These are phyloP conservation scores for Calonectria naviculata DNA, from an alignment of 2,329 filamentous ascomycete genomes.

Conservation along the genomic window DNA sequence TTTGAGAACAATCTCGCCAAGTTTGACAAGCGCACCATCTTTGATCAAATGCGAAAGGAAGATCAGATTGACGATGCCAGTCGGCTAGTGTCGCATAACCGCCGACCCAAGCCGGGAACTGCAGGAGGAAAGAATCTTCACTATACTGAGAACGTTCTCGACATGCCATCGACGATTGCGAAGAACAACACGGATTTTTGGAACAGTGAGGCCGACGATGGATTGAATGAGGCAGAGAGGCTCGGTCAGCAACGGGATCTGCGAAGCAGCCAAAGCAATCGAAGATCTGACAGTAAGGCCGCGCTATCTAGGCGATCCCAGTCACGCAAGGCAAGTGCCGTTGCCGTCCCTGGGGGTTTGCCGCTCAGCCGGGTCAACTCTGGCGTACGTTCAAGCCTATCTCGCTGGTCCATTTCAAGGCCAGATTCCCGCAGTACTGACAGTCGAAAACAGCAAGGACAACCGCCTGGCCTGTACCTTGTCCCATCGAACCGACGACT, in stretches of 20 bases:
- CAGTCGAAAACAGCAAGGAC: constrained; percentile 47
- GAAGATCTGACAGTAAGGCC: constrained; percentile 65
- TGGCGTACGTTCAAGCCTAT: constrained; percentile 49
- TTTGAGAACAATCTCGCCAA: constrained; percentile 91
- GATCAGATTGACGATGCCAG: constrained; percentile 91
- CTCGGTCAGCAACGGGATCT: constrained; percentile 61
- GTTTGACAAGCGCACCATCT: constrained; percentile 93
- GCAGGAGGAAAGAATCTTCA: constrained; percentile 90
- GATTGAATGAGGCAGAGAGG: constrained; percentile 58
- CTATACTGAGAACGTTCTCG: constrained; percentile 91
- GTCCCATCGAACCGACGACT: constrained; percentile 66
- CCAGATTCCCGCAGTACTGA: constrained; percentile 48
- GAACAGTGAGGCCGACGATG: constrained; percentile 81
- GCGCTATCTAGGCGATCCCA: constrained; percentile 61
- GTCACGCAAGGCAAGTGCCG: constrained; percentile 66
- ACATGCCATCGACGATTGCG: constrained; percentile 58
- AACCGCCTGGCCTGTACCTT: constrained; percentile 62
- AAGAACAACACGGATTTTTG: constrained; percentile 68
- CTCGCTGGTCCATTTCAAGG: constrained; percentile 44
- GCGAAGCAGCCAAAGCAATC: constrained; percentile 61
- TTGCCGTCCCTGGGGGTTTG: constrained; percentile 47
- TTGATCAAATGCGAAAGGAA: constrained; percentile 90
- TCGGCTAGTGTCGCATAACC: constrained; percentile 91
- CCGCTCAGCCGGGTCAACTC: constrained; percentile 62
- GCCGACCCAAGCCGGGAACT: constrained; percentile 74